Base-by-base conservation (phyloP, 352 stramenopile species). In the Globisporangium echinulatum region DNA sequence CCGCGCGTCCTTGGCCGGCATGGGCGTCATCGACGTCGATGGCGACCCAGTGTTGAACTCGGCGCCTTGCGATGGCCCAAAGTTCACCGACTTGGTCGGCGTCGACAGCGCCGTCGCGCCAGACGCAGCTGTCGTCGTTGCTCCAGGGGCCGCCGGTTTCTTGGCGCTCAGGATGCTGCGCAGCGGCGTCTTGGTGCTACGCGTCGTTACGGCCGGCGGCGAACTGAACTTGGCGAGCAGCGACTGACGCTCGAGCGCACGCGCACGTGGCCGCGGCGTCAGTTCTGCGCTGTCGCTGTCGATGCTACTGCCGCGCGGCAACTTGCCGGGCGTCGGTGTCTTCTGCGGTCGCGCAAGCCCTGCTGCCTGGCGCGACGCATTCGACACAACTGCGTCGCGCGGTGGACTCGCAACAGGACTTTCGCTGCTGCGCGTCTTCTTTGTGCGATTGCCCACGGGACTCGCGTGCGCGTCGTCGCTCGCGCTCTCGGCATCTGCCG, bases 21-120 rank as follows among this genome's bases (percentile, higher is more conserved):
- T 89, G 0, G 83, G 85, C 5, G 85, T 95, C 83, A 95, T 93
- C 2, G 83, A 92, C n/a, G 81, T 93, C 8, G 83, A 90, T 13
- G 85, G 85, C 0, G 82, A 91, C 1, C 80, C 82, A 42, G 79
- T 62, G 36, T 90, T 87, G 67, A 93, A 95, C 59, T 95, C 81
- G 5, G 82, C 79, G 40, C 80, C 80, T 61, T 90, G 71, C 5
- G 85, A 72, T 9, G 85, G 83, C 39, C 85, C 85, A 69, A 95
- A 95, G 61, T 91, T 91, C 33, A 95, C 81, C 17, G 74, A 80
- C 56, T 95, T 95, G 53, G 60, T 92, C 6, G 85, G 85, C 37
- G 85, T 95, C 40, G 73, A 74, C 9, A 66, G 47, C 25, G 78
- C 73, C 0, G 67, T 44, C 7, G 40, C 7, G 1, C 7, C 1